Base-by-base conservation (phyloP, 805 yeast genomes). In the Schizosaccharomyces japonicus region DNA sequence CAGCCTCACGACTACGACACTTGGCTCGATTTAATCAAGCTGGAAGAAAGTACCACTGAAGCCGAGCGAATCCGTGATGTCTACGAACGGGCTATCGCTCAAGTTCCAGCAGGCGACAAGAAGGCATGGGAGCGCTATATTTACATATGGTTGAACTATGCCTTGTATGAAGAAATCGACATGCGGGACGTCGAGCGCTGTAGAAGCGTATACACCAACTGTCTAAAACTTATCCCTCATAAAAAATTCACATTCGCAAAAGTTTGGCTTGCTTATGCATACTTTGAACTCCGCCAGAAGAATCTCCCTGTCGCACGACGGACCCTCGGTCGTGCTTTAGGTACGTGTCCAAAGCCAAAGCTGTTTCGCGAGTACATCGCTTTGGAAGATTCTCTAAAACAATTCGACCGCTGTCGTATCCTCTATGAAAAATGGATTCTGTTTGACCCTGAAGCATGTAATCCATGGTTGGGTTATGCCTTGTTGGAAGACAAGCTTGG, bases 321-420 rank as follows among this genome's bases (percentile, higher is more conserved):
- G 57, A 60, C 79, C 1, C 60, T 82, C 25, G 95, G 95, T 0
- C 65, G 69, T 46, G 71, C 81, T 0, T 65, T 87, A 17, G 95
- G 94, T 0, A 62, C 67, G 44, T 68, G 71, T 40, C 79, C 82
- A 0, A 77, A 75, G 55, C 64, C 61, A 1, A 72, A 72, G 47
- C 60, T 81, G 0, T 75, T 78, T 56, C 64, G 63, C 51, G 66
- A 66, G 50, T 90, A 90, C 60, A 76, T 87, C 44, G 65, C 62
- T 1, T 52, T 84, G 31, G 95, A 87, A 57, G 64, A 64, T 33
- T 63, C 66, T 48, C 58, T 85, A 44, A 80, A 79, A 32, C 90
- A 84, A 55, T 80, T 80, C 66, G 92, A 79, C 51, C 62, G 95
- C 31, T 84, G 78, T 5, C 63, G 96, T 29, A 74, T 64, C 57